A percentile compares a stretch with the other conserved stretches of the same genome.
Evolutionary conservation across 2,329 filamentous ascomycete species (phyloP).

Genomic region (Pseudocercospora fijiensis): DNA sequence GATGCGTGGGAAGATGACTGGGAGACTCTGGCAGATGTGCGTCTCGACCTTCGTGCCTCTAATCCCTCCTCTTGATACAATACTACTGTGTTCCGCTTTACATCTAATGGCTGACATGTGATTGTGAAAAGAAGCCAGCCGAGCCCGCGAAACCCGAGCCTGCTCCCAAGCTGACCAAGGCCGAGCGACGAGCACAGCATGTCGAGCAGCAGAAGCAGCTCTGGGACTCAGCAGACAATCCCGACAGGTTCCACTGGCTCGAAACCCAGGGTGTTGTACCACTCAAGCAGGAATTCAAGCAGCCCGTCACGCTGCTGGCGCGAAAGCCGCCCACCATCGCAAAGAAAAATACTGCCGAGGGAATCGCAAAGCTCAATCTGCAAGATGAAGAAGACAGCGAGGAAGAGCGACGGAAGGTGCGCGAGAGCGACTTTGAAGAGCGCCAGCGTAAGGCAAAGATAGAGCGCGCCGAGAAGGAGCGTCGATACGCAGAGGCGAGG

Average conservation of each 20-base stretch:
- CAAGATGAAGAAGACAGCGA: conserved; percentile 63
- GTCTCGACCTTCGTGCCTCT: conserved; percentile 10
- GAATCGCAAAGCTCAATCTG: conserved; percentile 47
- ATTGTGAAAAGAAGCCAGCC: conserved; percentile 27
- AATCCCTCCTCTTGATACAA: background rate
- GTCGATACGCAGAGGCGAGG: conserved; percentile 82
- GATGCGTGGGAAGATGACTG: conserved; percentile 93
- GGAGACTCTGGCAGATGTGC: conserved; percentile 74
- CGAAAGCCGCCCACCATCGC: conserved; percentile 69
- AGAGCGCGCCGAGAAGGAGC: conserved; percentile 85
- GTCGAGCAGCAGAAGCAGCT: conserved; percentile 79
- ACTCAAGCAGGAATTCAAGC: conserved; percentile 69
- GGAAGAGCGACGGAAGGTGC: conserved; percentile 59
- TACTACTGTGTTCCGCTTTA: background rate
- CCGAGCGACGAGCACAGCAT: conserved; percentile 77
- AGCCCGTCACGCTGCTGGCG: conserved; percentile 78
- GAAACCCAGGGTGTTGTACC: conserved; percentile 63
- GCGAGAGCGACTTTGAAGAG: conserved; percentile 70
- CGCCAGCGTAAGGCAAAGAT: conserved; percentile 72
- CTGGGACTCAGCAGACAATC: conserved; percentile 86
- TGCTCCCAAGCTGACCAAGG: conserved; percentile 61
- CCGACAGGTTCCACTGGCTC: conserved; percentile 72
- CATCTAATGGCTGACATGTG: background rate
- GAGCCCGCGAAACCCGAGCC: conserved; percentile 39
- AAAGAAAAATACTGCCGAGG: conserved; percentile 54